Base-by-base conservation (phyloP, 2,329 filamentous ascomycete genomes). In the Xylariaceae sp. region DNA sequence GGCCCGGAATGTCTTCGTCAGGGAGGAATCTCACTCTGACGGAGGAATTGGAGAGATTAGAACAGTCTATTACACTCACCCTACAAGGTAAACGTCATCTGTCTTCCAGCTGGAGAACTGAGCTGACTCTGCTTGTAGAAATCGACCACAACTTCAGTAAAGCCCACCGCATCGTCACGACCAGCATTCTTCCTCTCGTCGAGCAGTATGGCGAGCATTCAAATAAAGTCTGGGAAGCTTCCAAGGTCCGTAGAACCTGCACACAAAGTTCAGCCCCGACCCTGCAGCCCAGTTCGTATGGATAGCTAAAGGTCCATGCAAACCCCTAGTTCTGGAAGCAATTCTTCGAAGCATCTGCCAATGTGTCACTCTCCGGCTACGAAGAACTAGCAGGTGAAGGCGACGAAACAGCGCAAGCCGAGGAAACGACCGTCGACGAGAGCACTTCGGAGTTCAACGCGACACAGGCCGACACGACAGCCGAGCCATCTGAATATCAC, bases 61-160 rank as follows among this genome's bases (percentile, higher is more conserved):
- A 99, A 71, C 94, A 99, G 70, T 95, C 90, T 19, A 97, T 99
- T 64, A 99, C 94, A 0, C 78, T 97, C 39, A 97, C 92, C 0
- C 78, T 99, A 19, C 94, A 97, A 85, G 90, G 89, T 88, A 70
- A 26, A 10, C 55, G 39, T 39, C 5, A 30, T 21, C 21, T 18
- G n/a, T 26, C 5, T 4, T 26, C 19, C n/a, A 30, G n/a, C 42
- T 30, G 13, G 30, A 18, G 13, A 21, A 6, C 19, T 42, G n/a
- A 39, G 57, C 53, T 56, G 49, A 62, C 22, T 44, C 3, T 29
- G 22, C 32, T 22, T 40, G 15, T 65, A 95, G 94, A 99, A 77
- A 99, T 99, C 74, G 94, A 99, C 70, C 88, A 90, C 72, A 99
- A 99, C 74, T 99, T 99, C 71, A 96, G 89, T 74, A 90, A 89